Evolutionary conservation across 2,329 filamentous ascomycete genomes (phyloP).

Genomic region (Xylariaceae sp.): DNA sequence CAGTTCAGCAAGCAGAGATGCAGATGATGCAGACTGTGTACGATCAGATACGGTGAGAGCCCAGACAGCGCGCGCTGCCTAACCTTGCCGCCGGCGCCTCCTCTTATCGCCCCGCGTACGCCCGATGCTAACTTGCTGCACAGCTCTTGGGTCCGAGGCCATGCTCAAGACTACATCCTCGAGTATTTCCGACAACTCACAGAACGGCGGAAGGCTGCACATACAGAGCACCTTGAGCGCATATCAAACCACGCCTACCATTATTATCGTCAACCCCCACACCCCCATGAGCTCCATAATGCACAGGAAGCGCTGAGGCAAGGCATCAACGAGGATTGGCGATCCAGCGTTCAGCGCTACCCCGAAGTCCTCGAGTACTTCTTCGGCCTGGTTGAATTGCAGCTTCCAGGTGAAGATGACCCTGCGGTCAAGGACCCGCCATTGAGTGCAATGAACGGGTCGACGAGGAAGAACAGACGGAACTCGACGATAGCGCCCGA

Average conservation of each 20-base stretch:
- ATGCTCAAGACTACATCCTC: slow-evolving; percentile 63
- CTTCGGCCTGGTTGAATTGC: slow-evolving; percentile 63
- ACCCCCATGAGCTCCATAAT: slow-evolving; percentile 56
- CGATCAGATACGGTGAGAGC: slow-evolving; percentile 55
- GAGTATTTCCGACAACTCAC: slow-evolving; percentile 58
- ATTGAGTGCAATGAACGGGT: slow-evolving; percentile 46
- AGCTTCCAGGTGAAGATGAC: slow-evolving; percentile 58
- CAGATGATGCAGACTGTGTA: slow-evolving; percentile 60
- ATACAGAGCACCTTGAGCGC: slow-evolving; percentile 50
- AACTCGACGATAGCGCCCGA: slow-evolving; percentile 35
- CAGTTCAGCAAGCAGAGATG: slow-evolving; percentile 57
- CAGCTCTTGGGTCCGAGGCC: slow-evolving; percentile 59
- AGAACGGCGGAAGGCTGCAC: slow-evolving; percentile 54
- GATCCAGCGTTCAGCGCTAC: slow-evolving; percentile 67
- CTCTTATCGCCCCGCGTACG: slow-evolving; percentile 2
- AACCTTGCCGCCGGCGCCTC: slow-evolving; percentile 5
- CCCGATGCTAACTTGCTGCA: slow-evolving; percentile 20
- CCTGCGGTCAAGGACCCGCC: slow-evolving; percentile 55
- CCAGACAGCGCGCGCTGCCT: slow-evolving; percentile 1
- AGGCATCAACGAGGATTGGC: slow-evolving; percentile 76
- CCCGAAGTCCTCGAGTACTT: slow-evolving; percentile 80
- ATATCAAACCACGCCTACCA: slow-evolving; percentile 51
- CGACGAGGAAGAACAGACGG: slow-evolving; percentile 43
- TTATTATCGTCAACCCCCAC: slow-evolving; percentile 52
- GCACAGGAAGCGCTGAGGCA: slow-evolving; percentile 63